Evolutionary conservation across 768 basidiomycete species (phyloP), one percentile per base, ranked within the genome.

Genomic region (Exidia glandulosa): DNA sequence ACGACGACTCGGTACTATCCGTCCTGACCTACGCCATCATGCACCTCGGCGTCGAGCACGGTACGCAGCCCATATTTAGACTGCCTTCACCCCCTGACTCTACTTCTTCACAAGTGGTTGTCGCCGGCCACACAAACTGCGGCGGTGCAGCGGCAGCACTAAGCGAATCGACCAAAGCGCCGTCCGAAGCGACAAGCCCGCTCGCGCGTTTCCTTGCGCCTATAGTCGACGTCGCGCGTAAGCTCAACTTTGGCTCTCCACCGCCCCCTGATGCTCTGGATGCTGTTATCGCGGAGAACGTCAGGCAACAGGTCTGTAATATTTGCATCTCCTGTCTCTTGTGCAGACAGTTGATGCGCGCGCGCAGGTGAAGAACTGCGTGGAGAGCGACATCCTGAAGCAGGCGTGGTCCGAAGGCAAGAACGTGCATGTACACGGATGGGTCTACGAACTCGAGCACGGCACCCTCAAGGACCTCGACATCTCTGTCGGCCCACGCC

Each of bases 111-210:
- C 14, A 66, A 91, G 89, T 94, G 62, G 75, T 90, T 62, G 74
- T 94, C 65, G 88, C 86, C 29, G 92, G 92, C 19, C 92, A 95
- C 69, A 84, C 86, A 12, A 76, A 82, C 59, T 95, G 92, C 68
- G 92, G 90, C 59, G 92, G 92, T 57, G 87, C 81, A 2, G 69
- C 73, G 0, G 83, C 85, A 57, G 73, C 71, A 62, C 62, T 68
- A 60, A 32, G 59, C 61, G 57, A 63, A 60, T 25, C 63, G 60
- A n/a, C 41, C 57, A 57, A 60, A 56, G 58, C 32, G 27, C 33
- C 61, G 12, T 32, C 41, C 12, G 32, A 16, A 19, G 47, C 59
- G 37, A 57, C 57, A 27, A 62, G 66, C 30, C 68, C 70, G 23
- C 66, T 74, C 29, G 62, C 63, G 25, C 64, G 70, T 41, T 57